These are phyloP conservation scores for Pistacia integerrima DNA, from an alignment of 345 rosid genomes.

Conservation along the genomic window DNA sequence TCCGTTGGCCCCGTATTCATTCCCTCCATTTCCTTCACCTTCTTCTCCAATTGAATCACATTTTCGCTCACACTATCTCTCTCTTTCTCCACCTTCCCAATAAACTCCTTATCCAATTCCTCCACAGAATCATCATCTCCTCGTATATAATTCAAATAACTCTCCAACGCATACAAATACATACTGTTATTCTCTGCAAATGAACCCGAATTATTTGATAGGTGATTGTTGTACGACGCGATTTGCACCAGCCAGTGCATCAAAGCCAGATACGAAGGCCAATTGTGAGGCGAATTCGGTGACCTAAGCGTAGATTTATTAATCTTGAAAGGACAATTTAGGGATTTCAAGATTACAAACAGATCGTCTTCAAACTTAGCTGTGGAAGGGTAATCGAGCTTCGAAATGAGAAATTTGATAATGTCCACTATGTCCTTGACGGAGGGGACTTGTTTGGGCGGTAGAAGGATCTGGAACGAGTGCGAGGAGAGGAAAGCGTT, in stretches of 20 bases:
- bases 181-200: slow-evolving; percentile 48
- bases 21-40: slow-evolving; percentile 50
- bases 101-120: slow-evolving; percentile 53
- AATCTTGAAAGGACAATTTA: slow-evolving; percentile 70
- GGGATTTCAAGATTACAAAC: slow-evolving; percentile 46
- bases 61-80: slow-evolving; percentile 40
- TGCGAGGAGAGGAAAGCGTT: slow-evolving; percentile 68
- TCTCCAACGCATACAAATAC: slow-evolving; percentile 40
- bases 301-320: slow-evolving; percentile 80
- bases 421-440: slow-evolving; percentile 64
- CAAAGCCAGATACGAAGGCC: slow-evolving; percentile 77
- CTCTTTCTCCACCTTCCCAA: slow-evolving; percentile 63
- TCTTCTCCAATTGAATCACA: slow-evolving; percentile 35
- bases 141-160: slow-evolving; percentile 53
- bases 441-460: slow-evolving; percentile 51
- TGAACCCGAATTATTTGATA: slow-evolving; percentile 26
- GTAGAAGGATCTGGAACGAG: slow-evolving; percentile 40
- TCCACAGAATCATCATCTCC: slow-evolving; percentile 70
- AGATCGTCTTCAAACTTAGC: slow-evolving; percentile 73
- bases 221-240: slow-evolving; percentile 44
- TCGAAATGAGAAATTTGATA: slow-evolving; percentile 52
- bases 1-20: slow-evolving; percentile 56
- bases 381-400: slow-evolving; percentile 46
- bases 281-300: slow-evolving; percentile 85
- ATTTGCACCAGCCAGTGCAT: slow-evolving; percentile 80